These are phyloP conservation scores for Selaginella tamariscina DNA, from an alignment of 75 land plant genomes.

Conservation along the genomic window DNA sequence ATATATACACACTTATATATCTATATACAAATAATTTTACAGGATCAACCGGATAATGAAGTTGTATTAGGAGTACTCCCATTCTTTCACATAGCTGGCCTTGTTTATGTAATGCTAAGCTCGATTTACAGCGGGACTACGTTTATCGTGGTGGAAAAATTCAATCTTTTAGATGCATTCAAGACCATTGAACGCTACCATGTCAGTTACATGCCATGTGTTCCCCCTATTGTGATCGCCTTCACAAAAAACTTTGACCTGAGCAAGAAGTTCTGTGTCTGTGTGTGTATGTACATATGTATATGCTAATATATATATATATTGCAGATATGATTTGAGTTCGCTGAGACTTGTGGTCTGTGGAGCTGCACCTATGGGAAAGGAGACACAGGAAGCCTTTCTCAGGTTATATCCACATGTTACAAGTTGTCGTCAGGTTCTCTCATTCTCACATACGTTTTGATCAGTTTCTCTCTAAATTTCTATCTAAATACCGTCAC, in stretches of 20 bases:
- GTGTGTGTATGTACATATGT: too few relatives aligned
- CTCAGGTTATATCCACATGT: background rate
- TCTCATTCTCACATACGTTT: too few relatives aligned
- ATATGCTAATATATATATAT: too few relatives aligned
- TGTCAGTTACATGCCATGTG: slow-evolving; percentile 26
- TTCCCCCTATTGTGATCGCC: slow-evolving; percentile 39
- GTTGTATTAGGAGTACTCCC: background rate
- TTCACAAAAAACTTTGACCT: slow-evolving; percentile 3
- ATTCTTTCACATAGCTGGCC: background rate
- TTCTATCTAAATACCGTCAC: too few relatives aligned
- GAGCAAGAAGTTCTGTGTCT: too few relatives aligned
- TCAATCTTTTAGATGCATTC: slow-evolving; percentile 19
- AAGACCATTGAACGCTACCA: slow-evolving; percentile 21
- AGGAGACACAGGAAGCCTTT: slow-evolving; percentile 69
- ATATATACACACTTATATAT: too few relatives aligned
- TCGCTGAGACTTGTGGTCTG: slow-evolving; percentile 37
- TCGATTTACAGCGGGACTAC: slow-evolving; percentile 15
- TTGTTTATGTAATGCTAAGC: background rate
- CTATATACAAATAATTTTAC: too few relatives aligned
- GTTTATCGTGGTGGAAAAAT: slow-evolving; percentile 23
- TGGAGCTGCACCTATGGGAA: slow-evolving; percentile 85
- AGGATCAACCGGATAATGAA: background rate
- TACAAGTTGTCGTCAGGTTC: background rate
- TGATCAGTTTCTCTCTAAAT: too few relatives aligned
- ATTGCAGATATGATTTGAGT: slow-evolving; percentile 47